phyloP scores from a whole-genome alignment of 129 eudicot species.

The Lactuca sativa region DNA sequence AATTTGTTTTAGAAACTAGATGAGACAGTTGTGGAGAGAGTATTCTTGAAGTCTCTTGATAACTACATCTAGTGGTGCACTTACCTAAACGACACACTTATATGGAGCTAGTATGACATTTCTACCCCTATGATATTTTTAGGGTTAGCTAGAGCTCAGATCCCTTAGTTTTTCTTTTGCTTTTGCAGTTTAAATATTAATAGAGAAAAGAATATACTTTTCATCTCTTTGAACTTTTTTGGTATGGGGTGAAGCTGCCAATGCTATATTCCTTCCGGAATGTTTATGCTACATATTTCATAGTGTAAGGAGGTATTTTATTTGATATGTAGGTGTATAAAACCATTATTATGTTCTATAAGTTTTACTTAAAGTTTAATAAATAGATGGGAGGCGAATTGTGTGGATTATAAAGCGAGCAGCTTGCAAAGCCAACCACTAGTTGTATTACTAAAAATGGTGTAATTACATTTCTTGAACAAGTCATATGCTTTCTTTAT shows the following conservation, averaged over 20 bases:
- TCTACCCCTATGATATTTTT: neutral
- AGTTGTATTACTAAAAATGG: constrained; percentile 76
- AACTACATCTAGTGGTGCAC: constrained; percentile 89
- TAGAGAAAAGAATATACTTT: constrained; percentile 86
- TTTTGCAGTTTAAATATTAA: constrained; percentile 69
- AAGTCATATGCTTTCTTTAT: constrained; percentile 74
- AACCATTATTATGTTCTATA: constrained; percentile 11
- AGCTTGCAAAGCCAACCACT: constrained; percentile 75
- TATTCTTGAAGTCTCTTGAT: constrained; percentile 82
- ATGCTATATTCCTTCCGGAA: constrained; percentile 87
- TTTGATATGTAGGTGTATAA: neutral
- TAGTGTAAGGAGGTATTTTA: constrained; percentile 61
- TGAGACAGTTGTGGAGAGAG: constrained; percentile 83
- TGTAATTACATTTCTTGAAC: constrained; percentile 76
- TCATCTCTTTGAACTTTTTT: constrained; percentile 65
- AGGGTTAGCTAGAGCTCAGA: neutral
- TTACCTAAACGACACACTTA: constrained; percentile 61
- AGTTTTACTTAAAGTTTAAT: constrained; percentile 18
- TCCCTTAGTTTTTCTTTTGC: neutral
- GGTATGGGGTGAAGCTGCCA: constrained; percentile 99
- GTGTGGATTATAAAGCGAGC: constrained; percentile 66
- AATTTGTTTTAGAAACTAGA: constrained; percentile 69
- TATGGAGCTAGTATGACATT: constrained; percentile 84
- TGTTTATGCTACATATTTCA: constrained; percentile 99
- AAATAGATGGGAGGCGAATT: constrained; percentile 91